Base-by-base conservation (phyloP, 2,329 filamentous ascomycete species). In the Hypoxylon sp. region DNA sequence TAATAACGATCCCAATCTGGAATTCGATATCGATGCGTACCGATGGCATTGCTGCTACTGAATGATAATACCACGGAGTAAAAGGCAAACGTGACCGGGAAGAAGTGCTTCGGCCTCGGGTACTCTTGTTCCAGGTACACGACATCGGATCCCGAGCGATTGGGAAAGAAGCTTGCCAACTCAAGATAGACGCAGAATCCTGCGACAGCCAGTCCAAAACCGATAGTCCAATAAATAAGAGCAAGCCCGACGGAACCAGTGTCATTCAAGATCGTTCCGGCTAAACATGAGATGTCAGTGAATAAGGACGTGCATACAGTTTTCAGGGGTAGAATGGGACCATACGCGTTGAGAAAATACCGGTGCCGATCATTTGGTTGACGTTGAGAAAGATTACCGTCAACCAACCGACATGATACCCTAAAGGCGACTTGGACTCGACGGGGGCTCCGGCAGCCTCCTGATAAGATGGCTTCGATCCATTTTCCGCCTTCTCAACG, bases 361-460 rank as follows among this genome's bases (percentile, higher is more conserved):
- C 86, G 0, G 85, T 89, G 1, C 87, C 87, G 46, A 89, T 81
- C 86, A 89, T 89, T 73, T 85, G 85, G 57, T 82, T 74, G 49
- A 89, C 73, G 65, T 89, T 89, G 24, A 89, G 72, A 57, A 87
- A 85, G 19, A 88, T 77, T 19, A 87, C 84, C 0, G 85, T 86
- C 24, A 85, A 69, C 15, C 80, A 80, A 1, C 82, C 82, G 37
- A 89, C 86, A 8, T 82, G 76, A 69, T 88, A 88, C 1, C 87
- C 87, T n/a, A 89, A 75, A 0, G 87, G 86, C 3, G 86, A 88
- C 4, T 79, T 71, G 1, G 75, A 77, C 71, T 89, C 87, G 6
- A 89, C 85, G 0, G 87, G 87, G 2, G 87, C 87, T 11, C 87
- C 87, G 5, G 79, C 80, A 1, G 84, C 85, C 69, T 89, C 87